Evolutionary conservation across 2,329 filamentous ascomycete species (phyloP).

Genomic region (Capronia coronata): DNA sequence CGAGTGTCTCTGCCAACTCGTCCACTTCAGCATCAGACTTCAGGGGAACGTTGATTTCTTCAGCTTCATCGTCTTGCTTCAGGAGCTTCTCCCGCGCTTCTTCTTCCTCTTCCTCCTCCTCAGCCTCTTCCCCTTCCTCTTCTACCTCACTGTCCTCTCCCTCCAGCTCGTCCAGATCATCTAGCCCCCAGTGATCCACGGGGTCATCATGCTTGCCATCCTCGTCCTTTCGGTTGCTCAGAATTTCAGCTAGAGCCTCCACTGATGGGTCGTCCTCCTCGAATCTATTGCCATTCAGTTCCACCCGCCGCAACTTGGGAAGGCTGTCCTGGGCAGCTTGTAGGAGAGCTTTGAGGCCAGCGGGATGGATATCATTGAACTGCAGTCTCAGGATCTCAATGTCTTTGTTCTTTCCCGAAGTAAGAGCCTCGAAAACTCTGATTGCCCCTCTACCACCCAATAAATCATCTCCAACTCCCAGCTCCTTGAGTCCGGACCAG

Average conservation of each 20-base stretch:
- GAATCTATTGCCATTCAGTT: conserved; percentile 96
- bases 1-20: conserved; percentile 66
- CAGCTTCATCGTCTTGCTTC: conserved; percentile 62
- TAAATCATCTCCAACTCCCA: conserved; percentile 84
- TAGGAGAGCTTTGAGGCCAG: conserved; percentile 65
- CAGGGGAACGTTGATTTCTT: conserved; percentile 60
- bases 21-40: conserved; percentile 76
- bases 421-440: conserved; percentile 65
- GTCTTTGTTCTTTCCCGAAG: conserved; percentile 67
- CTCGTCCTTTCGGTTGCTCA: conserved; percentile 73
- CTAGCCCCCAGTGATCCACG: conserved; percentile 78
- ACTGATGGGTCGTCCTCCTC: conserved; percentile 73
- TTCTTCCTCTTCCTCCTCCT: conserved; percentile 58
- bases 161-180: conserved; percentile 79
- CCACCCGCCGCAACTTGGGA: conserved; percentile 73
- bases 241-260: conserved; percentile 59
- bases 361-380: conserved; percentile 86
- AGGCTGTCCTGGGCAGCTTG: conserved; percentile 61
- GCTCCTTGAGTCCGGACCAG: conserved; percentile 71
- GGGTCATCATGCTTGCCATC: conserved; percentile 54
- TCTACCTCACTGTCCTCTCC: conserved; percentile 64
- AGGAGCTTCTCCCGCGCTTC: conserved; percentile 66
- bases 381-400: conserved; percentile 77
- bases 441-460: conserved; percentile 71
- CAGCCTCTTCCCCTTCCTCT: conserved; percentile 61